These are phyloP conservation scores for Alloascoidea africana DNA, from an alignment of 805 yeast genomes.

Conservation along the genomic window DNA sequence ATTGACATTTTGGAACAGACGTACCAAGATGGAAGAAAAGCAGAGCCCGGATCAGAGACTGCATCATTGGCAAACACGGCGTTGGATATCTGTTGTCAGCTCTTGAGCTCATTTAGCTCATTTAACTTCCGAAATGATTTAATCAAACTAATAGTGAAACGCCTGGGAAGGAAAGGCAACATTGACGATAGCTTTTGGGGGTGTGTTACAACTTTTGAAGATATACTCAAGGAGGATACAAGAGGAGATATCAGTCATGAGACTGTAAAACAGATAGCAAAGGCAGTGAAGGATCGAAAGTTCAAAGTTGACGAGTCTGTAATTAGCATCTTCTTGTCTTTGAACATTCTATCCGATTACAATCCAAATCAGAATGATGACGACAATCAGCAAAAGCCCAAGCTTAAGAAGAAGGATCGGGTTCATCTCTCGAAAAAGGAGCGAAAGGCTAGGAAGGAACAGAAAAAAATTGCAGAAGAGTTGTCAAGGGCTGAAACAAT, in stretches of 20 bases:
- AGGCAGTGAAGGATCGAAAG: conserved; percentile 56
- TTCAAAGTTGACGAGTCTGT: conserved; percentile 78
- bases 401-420: conserved; percentile 71
- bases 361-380: conserved; percentile 44
- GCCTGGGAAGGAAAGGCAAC: conserved; percentile 39
- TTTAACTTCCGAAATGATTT: conserved; percentile 77
- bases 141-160: conserved; percentile 46
- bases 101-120: conserved; percentile 49
- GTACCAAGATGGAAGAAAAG: conserved; percentile 21
- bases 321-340: conserved; percentile 52
- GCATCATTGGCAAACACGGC: conserved; percentile 25
- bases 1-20: conserved; percentile 37
- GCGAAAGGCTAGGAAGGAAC: conserved; percentile 74
- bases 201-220: conserved; percentile 52
- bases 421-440: conserved; percentile 87
- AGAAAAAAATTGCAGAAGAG: conserved; percentile 80
- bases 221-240: conserved; percentile 59
- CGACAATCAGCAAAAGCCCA: conserved; percentile 27
- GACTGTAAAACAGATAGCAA: conserved; percentile 47
- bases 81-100: conserved; percentile 65
- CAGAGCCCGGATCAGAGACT: conserved; percentile 8
- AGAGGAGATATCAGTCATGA: conserved; percentile 76
- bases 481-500: conserved; percentile 76
- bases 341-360: conserved; percentile 53
- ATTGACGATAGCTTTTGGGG: conserved; percentile 34